Base-by-base conservation (phyloP, 2,329 filamentous ascomycete genomes). In the Alternaria ethzedia region DNA sequence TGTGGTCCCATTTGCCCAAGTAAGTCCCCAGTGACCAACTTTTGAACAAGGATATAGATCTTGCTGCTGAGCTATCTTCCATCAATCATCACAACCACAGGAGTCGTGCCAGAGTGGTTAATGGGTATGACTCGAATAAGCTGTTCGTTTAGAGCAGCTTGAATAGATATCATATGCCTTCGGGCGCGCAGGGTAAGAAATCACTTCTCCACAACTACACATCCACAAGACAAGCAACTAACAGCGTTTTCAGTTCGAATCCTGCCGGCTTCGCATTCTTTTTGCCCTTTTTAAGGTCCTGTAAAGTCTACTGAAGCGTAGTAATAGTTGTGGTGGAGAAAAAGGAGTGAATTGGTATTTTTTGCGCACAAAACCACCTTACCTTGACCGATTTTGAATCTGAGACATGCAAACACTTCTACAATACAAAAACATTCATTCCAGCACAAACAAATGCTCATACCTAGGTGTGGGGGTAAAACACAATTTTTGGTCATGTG, bases 71-170 rank as follows among this genome's bases (percentile, higher is more conserved):
- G 1, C 43, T 13, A 30, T 28, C 7, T 54, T 32, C 28, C 57
- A 61, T 57, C 23, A 17, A 61, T 32, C 49, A 59, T 28, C 28
- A 41, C 26, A 59, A 54, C 30, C 25, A 47, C 30, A 45, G 52
- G 52, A 45, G 52, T 43, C 43, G 54, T 65, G 62, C 54, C 62
- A 61, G 65, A 68, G 65, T 68, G 65, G 65, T 68, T 68, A 68
- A 72, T 67, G 70, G 59, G 70, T 73, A 68, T 70, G 70, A 72
- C 70, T 73, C 70, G 70, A 71, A 72, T 17, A 17, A 41, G 36
- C 36, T 41, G 36, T 41, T 41, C 36, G 9, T 41, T 41, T 11
- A 41, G 36, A 41, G 36, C 36, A 17, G 36, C 36, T 41, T 28
- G 30, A 57, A 15, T 61, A 59, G 69, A 70, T 69, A 73, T 72